Evolutionary conservation across 2,329 filamentous ascomycete species (phyloP).

Genomic region (Fusarium sarcochroum): DNA sequence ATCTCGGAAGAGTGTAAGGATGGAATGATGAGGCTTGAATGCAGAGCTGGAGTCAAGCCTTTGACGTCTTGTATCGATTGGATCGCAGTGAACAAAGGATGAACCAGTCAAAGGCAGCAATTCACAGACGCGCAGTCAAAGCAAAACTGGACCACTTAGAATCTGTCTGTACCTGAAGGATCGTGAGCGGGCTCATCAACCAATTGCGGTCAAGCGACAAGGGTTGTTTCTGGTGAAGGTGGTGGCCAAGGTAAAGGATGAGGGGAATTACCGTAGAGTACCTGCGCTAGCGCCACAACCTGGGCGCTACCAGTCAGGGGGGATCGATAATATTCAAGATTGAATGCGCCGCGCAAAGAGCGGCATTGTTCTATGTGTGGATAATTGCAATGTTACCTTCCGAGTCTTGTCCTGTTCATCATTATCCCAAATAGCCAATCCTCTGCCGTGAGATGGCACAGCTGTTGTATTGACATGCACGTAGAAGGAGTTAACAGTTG

Average conservation of each 20-base stretch:
- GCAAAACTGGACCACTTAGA: conserved; percentile 29
- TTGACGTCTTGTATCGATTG: conserved; percentile 16
- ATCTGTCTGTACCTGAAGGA: conserved; percentile 32
- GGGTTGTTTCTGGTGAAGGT: conserved; percentile 39
- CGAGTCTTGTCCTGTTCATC: background rate
- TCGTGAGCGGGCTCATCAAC: conserved; percentile 13
- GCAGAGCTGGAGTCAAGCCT: conserved; percentile 9
- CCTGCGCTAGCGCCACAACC: conserved; percentile 37
- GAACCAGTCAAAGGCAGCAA: conserved; percentile 13
- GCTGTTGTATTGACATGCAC: background rate
- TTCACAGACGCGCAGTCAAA: conserved; percentile 5
- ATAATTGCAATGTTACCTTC: conserved; percentile 28
- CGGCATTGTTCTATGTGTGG: conserved; percentile 17
- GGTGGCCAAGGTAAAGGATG: conserved; percentile 32
- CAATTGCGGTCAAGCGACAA: conserved; percentile 26
- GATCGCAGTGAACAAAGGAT: conserved; percentile 10
- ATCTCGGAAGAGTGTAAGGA: conserved; percentile 2
- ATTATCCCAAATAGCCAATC: conserved; percentile 4
- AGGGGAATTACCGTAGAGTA: conserved; percentile 24
- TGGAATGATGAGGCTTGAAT: conserved; percentile 33
- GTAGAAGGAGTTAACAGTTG: background rate
- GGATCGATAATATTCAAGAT: conserved; percentile 11
- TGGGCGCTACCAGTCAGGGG: conserved; percentile 36
- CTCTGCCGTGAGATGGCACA: conserved; percentile 5
- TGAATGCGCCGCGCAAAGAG: conserved; percentile 28